Percentiles rank a stretch among this genome's conserved stretches.
Conservation (phyloP, 768 basidiomycete species). For the Podaxis rugospora region DNA sequence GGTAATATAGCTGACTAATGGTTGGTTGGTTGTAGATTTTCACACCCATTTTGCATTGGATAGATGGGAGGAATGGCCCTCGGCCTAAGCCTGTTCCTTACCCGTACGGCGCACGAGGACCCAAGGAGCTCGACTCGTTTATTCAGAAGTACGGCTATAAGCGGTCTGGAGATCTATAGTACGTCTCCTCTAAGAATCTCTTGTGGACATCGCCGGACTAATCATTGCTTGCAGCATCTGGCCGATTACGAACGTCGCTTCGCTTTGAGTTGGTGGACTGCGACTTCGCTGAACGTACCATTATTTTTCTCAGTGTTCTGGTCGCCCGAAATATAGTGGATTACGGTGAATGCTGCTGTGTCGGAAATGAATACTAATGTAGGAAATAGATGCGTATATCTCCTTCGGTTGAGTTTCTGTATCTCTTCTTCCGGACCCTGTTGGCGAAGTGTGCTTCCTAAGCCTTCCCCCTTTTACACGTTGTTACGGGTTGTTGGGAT, state of each 20-base stretch:
- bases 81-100: constrained; percentile 74
- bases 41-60: constrained; percentile 94
- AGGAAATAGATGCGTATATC: not conserved
- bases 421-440: not conserved
- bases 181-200: constrained; percentile 28
- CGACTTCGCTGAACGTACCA: not conserved
- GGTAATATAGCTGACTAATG: not conserved
- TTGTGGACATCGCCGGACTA: constrained; percentile 3
- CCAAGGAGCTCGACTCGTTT: constrained; percentile 75
- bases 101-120: constrained; percentile 95
- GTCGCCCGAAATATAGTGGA: not conserved
- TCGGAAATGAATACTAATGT: not conserved
- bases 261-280: constrained; percentile 32
- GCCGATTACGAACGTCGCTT: constrained; percentile 69
- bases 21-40: constrained; percentile 58
- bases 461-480: not conserved
- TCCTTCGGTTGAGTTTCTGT: not conserved
- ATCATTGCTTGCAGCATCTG: constrained; percentile 46
- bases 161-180: constrained; percentile 70
- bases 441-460: not conserved
- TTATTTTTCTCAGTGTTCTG: not conserved
- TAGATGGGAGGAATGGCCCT: constrained; percentile 70
- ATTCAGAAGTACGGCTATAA: constrained; percentile 74
- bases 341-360: not conserved
- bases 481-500: not conserved